A percentile compares a stretch with the other conserved stretches of the same genome.
phyloP scores from a whole-genome alignment of 768 basidiomycete species.

The Termitomyces sp. region DNA sequence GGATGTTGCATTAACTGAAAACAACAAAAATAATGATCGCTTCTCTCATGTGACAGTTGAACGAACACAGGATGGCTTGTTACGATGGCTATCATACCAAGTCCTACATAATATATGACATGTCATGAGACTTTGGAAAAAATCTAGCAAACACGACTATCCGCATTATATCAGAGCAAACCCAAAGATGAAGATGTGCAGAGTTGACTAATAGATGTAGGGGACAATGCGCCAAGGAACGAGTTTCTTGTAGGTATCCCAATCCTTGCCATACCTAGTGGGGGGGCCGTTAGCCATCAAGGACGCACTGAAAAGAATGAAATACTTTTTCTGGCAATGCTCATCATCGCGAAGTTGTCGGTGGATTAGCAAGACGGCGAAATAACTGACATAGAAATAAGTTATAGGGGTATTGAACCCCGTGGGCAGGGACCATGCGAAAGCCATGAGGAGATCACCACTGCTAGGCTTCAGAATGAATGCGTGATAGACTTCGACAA shows the following conservation, averaged over 20 bases:
- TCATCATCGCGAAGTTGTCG: conserved; percentile 90
- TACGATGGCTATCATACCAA: background rate
- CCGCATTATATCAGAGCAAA: background rate
- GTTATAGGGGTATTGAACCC: conserved; percentile 91
- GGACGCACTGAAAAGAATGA: conserved; percentile 4
- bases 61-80: background rate
- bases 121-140: background rate
- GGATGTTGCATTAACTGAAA: conserved; percentile 5
- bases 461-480: background rate
- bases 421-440: conserved; percentile 92
- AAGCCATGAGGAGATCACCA: conserved; percentile 63
- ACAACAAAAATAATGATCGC: background rate
- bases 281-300: background rate
- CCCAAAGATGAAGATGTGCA: background rate
- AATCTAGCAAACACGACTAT: background rate
- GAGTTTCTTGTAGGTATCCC: conserved; percentile 83
- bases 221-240: conserved; percentile 87
- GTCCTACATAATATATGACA: background rate
- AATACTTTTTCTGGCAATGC: conserved; percentile 82
- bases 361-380: conserved; percentile 84
- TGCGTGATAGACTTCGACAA: background rate
- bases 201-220: conserved; percentile 54
- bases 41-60: background rate
- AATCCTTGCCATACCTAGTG: conserved; percentile 88
- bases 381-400: conserved; percentile 92